Conservation (phyloP, 164 flowering plant genomes). For the Amborella trichopoda region DNA sequence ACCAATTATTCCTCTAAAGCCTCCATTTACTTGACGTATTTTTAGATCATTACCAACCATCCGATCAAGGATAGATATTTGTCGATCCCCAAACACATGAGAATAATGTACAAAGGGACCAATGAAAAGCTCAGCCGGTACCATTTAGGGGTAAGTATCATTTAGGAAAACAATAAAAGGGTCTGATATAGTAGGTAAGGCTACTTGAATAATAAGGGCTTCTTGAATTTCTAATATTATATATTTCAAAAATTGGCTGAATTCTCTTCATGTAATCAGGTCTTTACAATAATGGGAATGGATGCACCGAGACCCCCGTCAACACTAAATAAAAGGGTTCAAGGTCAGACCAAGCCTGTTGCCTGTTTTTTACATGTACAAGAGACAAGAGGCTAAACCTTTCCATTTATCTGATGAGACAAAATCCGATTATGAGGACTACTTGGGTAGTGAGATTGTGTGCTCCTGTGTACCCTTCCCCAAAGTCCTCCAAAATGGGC, state of each 20-base stretch:
- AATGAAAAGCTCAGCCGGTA: background rate
- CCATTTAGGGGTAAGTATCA: background rate
- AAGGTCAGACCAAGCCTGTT: too few relatives aligned
- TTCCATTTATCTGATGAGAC: conserved; percentile 3
- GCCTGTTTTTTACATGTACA: background rate
- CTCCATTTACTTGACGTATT: background rate
- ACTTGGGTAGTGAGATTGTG: background rate
- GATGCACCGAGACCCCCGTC: background rate
- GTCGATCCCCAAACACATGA: background rate
- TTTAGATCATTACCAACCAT: background rate
- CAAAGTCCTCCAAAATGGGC: background rate
- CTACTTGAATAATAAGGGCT: background rate
- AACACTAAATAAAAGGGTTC: background rate
- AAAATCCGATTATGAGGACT: background rate
- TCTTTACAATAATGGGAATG: conserved; percentile 5
- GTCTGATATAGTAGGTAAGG: too few relatives aligned
- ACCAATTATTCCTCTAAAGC: too few relatives aligned
- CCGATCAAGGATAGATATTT: background rate
- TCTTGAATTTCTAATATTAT: background rate
- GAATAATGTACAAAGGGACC: background rate
- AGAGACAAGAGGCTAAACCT: background rate
- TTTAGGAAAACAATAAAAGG: background rate
- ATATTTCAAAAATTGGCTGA: conserved; percentile 2
- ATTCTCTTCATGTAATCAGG: conserved; percentile 4
- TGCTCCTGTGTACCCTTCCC: background rate